These are phyloP conservation scores for Phytophthora hibernalis DNA, from an alignment of 352 stramenopile genomes.

Conservation along the genomic window DNA sequence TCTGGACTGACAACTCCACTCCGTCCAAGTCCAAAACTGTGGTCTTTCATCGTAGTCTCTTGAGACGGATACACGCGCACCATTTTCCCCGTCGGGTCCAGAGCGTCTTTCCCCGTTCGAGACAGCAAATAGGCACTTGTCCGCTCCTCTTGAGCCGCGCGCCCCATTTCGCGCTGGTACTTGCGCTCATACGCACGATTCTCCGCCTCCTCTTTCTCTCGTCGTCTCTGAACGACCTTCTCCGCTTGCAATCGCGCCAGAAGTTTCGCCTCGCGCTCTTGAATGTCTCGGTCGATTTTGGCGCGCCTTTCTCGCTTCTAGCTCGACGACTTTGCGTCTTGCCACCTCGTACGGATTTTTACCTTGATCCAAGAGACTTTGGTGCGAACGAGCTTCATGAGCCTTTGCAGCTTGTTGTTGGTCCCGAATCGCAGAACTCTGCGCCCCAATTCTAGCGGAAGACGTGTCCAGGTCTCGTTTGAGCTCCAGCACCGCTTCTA, in stretches of 20 bases:
- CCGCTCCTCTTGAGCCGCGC: slow-evolving; percentile 53
- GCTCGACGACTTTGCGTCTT: slow-evolving; percentile 52
- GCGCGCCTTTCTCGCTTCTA: slow-evolving; percentile 35
- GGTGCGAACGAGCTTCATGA: slow-evolving; percentile 49
- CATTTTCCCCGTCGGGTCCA: slow-evolving; percentile 67
- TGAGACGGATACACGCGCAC: slow-evolving; percentile 77
- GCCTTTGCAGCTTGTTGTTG: slow-evolving; percentile 33
- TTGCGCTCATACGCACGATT: slow-evolving; percentile 64
- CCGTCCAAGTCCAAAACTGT: slow-evolving; percentile 71
- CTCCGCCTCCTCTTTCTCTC: slow-evolving; percentile 49
- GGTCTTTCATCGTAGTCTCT: slow-evolving; percentile 74
- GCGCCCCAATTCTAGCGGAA: slow-evolving; percentile 45
- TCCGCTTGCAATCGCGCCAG: slow-evolving; percentile 63
- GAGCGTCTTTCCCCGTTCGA: slow-evolving; percentile 59
- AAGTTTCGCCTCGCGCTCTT: slow-evolving; percentile 61
- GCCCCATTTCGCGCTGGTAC: slow-evolving; percentile 79
- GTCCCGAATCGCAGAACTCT: slow-evolving; percentile 48
- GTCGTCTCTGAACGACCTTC: slow-evolving; percentile 41
- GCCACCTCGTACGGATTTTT: slow-evolving; percentile 84
- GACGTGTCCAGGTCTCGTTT: slow-evolving; percentile 67
- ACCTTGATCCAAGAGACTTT: slow-evolving; percentile 66
- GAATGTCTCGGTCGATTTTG: slow-evolving; percentile 56
- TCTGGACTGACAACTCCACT: slow-evolving; percentile 50
- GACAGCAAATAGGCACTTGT: slow-evolving; percentile 65
- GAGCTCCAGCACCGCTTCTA: slow-evolving; percentile 65